These are phyloP conservation scores for Cairneyella variabilis DNA, from an alignment of 495 filamentous ascomycete species.

Conservation along the genomic window DNA sequence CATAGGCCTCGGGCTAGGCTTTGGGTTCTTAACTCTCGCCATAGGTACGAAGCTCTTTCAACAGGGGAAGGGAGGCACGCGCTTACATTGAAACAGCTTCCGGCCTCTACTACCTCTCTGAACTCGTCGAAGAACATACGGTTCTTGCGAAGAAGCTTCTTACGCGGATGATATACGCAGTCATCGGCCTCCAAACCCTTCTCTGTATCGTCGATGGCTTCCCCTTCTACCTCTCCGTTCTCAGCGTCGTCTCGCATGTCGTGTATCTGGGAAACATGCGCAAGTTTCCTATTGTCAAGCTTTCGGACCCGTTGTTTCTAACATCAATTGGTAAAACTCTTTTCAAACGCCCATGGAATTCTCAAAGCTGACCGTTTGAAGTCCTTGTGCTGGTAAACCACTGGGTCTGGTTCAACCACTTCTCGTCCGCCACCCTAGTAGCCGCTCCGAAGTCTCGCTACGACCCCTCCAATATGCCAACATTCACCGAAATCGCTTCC, in stretches of 20 bases:
- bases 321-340: constrained; percentile 64
- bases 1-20: constrained; percentile 80
- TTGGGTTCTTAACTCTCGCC: constrained; percentile 87
- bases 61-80: not conserved
- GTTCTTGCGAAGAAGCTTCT: constrained; percentile 80
- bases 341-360: not conserved
- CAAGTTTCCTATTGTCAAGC: constrained; percentile 81
- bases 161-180: constrained; percentile 76
- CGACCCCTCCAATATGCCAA: constrained; percentile 55
- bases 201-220: constrained; percentile 81
- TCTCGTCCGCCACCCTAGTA: constrained; percentile 56
- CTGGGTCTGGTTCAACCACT: constrained; percentile 94
- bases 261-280: constrained; percentile 89
- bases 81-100: constrained; percentile 57
- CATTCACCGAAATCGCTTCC: constrained; percentile 90
- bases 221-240: constrained; percentile 64
- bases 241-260: constrained; percentile 78
- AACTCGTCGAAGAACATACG: constrained; percentile 96
- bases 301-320: constrained; percentile 85
- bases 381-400: constrained; percentile 87
- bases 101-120: constrained; percentile 96
- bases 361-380: constrained; percentile 25
- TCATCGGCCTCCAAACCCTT: constrained; percentile 71
- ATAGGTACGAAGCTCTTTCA: constrained; percentile 59
- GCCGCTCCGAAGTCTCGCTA: constrained; percentile 41